phyloP scores from a whole-genome alignment of 305 asterid species.

The Solanum aculeatissimum region DNA sequence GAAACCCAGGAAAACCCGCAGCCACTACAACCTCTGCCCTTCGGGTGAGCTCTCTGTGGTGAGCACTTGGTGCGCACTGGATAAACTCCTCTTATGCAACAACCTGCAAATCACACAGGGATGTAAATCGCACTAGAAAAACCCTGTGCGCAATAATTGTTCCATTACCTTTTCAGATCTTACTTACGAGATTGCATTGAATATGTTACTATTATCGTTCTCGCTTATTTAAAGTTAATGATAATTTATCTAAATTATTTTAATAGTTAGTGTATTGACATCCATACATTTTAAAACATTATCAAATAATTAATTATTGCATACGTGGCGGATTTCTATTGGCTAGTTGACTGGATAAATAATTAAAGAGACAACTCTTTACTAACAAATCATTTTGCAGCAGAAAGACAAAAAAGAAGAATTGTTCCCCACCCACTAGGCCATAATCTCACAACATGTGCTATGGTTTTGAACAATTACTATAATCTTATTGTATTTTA shows the following conservation, averaged over 20 bases:
- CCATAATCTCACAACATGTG: background rate
- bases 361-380: conserved; percentile 22
- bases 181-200: background rate
- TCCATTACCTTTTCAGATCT: background rate
- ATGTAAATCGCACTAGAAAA: too few species aligned
- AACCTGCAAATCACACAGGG: too few species aligned
- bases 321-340: background rate
- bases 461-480: background rate
- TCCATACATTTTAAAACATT: background rate
- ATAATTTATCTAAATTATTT: too few species aligned
- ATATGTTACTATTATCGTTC: too few species aligned
- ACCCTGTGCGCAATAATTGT: too few species aligned
- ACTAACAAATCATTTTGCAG: conserved; percentile 10
- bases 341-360: background rate
- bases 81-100: too few species aligned
- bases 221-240: too few species aligned
- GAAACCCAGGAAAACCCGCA: too few species aligned
- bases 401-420: conserved; percentile 1
- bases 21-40: too few species aligned
- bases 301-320: background rate
- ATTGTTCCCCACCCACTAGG: background rate
- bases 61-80: too few species aligned
- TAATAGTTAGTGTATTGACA: too few species aligned
- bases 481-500: background rate
- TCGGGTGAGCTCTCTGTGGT: too few species aligned